phyloP scores from a whole-genome alignment of 1,139 yeast species.

The Magnusiomyces tetraspermus region DNA sequence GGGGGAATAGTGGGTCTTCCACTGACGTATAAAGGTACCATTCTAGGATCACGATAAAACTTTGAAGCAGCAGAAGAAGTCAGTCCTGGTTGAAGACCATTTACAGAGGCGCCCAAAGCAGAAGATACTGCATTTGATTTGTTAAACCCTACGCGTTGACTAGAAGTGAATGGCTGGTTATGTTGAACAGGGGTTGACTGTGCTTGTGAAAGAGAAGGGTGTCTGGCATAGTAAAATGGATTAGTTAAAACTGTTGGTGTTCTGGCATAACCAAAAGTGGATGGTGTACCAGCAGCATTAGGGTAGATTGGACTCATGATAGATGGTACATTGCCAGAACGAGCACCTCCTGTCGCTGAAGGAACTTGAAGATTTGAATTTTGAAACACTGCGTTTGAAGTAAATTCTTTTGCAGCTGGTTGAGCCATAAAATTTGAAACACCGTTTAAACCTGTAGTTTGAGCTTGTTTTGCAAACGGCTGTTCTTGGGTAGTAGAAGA shows the following conservation, averaged over 20 bases:
- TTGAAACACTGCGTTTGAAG: background rate
- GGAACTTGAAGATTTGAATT: background rate
- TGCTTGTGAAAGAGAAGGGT: background rate
- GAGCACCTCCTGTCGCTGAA: too few species aligned
- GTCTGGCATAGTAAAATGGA: background rate
- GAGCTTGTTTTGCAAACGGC: background rate
- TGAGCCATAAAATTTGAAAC: background rate
- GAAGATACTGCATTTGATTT: too few species aligned
- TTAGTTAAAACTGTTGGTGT: background rate
- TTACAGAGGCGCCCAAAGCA: background rate
- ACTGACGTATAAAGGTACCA: conserved; percentile 3
- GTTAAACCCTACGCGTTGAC: too few species aligned
- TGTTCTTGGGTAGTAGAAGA: too few species aligned
- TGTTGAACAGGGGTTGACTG: conserved; percentile 1
- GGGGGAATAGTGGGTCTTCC: conserved; percentile 4
- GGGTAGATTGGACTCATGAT: background rate
- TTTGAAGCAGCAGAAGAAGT: background rate
- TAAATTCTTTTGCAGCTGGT: background rate
- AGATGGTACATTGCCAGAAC: too few species aligned
- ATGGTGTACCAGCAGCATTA: background rate
- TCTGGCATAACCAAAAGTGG: background rate
- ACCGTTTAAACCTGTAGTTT: background rate
- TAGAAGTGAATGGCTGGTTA: too few species aligned
- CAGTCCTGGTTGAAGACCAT: background rate
- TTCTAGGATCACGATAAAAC: conserved; percentile 1